These are phyloP conservation scores for Nemania sp. DNA, from an alignment of 2,329 filamentous ascomycete species.

Conservation along the genomic window DNA sequence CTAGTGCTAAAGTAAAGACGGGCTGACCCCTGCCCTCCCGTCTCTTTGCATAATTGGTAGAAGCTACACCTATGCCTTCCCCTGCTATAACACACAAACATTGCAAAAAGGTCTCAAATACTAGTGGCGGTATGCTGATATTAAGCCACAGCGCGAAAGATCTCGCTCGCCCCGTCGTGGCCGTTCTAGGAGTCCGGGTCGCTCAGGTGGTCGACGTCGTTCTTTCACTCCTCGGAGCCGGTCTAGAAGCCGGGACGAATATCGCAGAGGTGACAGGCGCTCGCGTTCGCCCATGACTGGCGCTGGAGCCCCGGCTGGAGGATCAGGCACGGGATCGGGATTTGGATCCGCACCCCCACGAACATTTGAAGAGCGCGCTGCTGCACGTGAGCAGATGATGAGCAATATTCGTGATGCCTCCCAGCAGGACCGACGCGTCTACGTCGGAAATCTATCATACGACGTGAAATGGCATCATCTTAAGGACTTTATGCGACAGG, in stretches of 20 bases:
- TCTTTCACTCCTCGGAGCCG: conserved; percentile 81
- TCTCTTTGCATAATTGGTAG: not conserved
- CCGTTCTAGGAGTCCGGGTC: conserved; percentile 82
- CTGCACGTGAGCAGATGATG: conserved; percentile 94
- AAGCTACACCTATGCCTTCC: not conserved
- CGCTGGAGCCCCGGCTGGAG: conserved; percentile 70
- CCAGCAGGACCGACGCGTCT: conserved; percentile 98
- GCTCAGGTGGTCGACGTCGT: conserved; percentile 67
- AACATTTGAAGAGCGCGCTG: conserved; percentile 80
- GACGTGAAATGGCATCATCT: conserved; percentile 99
- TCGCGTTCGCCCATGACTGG: conserved; percentile 88
- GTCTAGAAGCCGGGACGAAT: conserved; percentile 78
- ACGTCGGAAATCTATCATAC: conserved; percentile 98
- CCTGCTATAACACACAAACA: conserved; percentile 28
- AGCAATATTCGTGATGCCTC: conserved; percentile 89
- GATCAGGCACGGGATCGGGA: conserved; percentile 66
- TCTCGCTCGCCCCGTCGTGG: conserved; percentile 77
- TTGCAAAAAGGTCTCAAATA: not conserved
- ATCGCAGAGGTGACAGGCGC: conserved; percentile 73
- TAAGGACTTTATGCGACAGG: conserved; percentile 99
- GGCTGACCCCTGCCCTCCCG: not conserved
- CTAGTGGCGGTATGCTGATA: conserved; percentile 38
- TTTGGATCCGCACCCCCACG: conserved; percentile 72
- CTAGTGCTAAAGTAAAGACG: not conserved
- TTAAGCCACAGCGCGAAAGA: conserved; percentile 72